These are phyloP conservation scores for Boletus eberwhitei DNA, from an alignment of 768 basidiomycete species.

Conservation along the genomic window DNA sequence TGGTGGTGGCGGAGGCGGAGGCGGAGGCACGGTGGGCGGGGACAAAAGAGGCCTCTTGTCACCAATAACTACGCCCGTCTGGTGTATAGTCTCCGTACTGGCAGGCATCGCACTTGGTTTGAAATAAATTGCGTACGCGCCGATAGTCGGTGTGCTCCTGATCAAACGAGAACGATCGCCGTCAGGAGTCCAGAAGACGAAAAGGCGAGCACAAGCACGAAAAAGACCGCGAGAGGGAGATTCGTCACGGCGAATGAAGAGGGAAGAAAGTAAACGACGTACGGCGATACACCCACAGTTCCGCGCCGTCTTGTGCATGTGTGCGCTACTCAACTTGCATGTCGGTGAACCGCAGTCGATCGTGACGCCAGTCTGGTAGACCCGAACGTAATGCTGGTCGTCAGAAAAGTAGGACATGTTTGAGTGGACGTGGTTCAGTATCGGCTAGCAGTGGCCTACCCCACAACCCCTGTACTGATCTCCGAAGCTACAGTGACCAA, in stretches of 20 bases:
- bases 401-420: not conserved
- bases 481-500: conserved; percentile 30
- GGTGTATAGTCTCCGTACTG: conserved; percentile 33
- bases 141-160: conserved; percentile 46
- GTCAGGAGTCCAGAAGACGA: not conserved
- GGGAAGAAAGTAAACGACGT: not conserved
- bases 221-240: not conserved
- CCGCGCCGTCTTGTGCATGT: conserved; percentile 56
- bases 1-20: conserved; percentile 5
- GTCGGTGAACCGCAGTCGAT: conserved; percentile 49
- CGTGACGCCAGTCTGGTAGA: conserved; percentile 60
- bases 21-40: not conserved
- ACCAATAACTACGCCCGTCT: conserved; percentile 30
- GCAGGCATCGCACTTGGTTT: conserved; percentile 60
- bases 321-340: conserved; percentile 55
- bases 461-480: conserved; percentile 44
- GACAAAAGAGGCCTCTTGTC: conserved; percentile 1
- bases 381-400: conserved; percentile 57
- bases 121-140: conserved; percentile 62
- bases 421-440: conserved; percentile 2
- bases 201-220: not conserved
- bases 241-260: not conserved
- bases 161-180: not conserved
- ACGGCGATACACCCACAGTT: conserved; percentile 55
- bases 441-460: conserved; percentile 22